A percentile compares a stretch with the other conserved stretches of the same genome.
Evolutionary conservation across 2,329 filamentous ascomycete species (phyloP).

Genomic region (Fusarium lyarnte): DNA sequence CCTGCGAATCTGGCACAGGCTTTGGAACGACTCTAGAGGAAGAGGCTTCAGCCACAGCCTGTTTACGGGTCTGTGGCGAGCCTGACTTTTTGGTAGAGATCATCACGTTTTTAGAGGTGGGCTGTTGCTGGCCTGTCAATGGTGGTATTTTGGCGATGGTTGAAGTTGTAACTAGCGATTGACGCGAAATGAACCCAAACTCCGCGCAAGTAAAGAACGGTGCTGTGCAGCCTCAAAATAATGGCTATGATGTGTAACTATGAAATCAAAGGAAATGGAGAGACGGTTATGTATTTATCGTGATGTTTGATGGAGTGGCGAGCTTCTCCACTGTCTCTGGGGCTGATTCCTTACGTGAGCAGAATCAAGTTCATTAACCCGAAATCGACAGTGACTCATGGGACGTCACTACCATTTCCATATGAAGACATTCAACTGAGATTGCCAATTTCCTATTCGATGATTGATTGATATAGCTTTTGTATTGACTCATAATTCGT

Average conservation of each 20-base stretch:
- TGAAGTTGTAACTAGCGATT: neutral
- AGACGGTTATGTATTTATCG: conserved; percentile 28
- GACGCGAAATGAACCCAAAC: conserved; percentile 19
- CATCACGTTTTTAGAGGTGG: conserved; percentile 45
- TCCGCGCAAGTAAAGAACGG: conserved; percentile 1
- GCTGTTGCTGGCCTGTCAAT: conserved; percentile 1
- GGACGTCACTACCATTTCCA: conserved; percentile 15
- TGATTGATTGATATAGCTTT: neutral
- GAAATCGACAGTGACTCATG: conserved; percentile 34
- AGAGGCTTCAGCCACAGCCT: conserved; percentile 58
- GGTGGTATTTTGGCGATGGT: conserved; percentile 3
- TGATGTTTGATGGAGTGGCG: conserved; percentile 24
- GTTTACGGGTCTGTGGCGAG: conserved; percentile 49
- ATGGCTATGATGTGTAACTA: neutral
- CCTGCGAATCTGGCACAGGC: conserved; percentile 72
- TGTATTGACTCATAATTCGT: conserved; percentile 17
- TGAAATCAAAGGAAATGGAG: neutral
- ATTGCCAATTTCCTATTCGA: neutral
- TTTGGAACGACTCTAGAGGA: conserved; percentile 66
- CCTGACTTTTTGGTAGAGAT: conserved; percentile 49
- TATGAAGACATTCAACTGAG: neutral
- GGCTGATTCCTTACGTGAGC: conserved; percentile 30
- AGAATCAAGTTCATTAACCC: conserved; percentile 14
- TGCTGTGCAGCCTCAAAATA: neutral
- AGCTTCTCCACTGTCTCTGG: conserved; percentile 25